These are phyloP conservation scores for Thermothelomyces thermophilus DNA, from an alignment of 2,329 filamentous ascomycete species.

Conservation along the genomic window DNA sequence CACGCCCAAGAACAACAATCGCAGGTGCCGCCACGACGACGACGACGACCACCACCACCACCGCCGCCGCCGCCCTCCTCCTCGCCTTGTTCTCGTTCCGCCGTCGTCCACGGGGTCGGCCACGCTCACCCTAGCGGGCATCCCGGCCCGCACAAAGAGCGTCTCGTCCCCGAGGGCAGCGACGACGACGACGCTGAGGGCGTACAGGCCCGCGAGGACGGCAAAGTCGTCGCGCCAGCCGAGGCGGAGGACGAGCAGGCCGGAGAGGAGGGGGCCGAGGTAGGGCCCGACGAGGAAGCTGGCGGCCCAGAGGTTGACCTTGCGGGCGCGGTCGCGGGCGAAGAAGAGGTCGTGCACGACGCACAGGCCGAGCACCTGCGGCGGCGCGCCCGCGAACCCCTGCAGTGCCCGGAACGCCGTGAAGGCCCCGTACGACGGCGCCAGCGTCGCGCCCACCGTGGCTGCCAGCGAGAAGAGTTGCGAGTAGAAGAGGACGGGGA, in stretches of 20 bases:
- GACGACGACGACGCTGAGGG: slow-evolving; percentile 26
- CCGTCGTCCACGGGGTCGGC: not conserved
- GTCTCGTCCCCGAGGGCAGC: slow-evolving; percentile 18
- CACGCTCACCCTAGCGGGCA: not conserved
- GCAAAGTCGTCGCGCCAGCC: slow-evolving; percentile 32
- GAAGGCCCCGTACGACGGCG: slow-evolving; percentile 23
- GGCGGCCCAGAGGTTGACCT: slow-evolving; percentile 29
- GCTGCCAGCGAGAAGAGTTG: slow-evolving; percentile 23
- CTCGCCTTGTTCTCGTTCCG: too few relatives aligned
- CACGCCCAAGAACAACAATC: too few relatives aligned
- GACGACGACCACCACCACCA: too few relatives aligned
- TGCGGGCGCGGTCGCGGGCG: slow-evolving; percentile 38
- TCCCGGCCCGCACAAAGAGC: slow-evolving; percentile 7
- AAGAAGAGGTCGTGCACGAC: slow-evolving; percentile 43
- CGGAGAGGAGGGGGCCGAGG: slow-evolving; percentile 26
- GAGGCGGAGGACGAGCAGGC: slow-evolving; percentile 31
- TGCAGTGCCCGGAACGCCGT: slow-evolving; percentile 30
- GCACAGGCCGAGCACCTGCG: slow-evolving; percentile 31
- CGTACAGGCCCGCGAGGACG: slow-evolving; percentile 27
- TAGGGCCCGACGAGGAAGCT: slow-evolving; percentile 26
- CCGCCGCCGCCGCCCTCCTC: too few relatives aligned
- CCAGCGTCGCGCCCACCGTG: slow-evolving; percentile 23
- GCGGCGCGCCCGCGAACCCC: slow-evolving; percentile 40
- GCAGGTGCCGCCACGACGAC: too few relatives aligned
- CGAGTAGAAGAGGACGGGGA: slow-evolving; percentile 28